Evolutionary conservation across 345 rosid genomes (phyloP).

Genomic region (Camelina sativa): DNA sequence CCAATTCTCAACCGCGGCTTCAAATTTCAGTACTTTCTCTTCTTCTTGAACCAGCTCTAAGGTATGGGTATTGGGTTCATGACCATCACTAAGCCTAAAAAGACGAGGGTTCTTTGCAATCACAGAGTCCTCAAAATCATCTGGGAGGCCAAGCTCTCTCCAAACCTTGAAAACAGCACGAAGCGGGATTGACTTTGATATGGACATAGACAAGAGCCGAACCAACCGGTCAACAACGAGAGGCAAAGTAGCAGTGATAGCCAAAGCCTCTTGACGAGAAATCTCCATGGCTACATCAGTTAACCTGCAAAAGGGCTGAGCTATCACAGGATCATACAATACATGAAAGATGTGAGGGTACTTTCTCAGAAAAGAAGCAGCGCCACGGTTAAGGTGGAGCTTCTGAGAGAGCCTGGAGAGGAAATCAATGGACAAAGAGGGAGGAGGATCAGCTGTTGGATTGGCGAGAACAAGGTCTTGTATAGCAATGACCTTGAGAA

Average conservation of each 20-base stretch:
- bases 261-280: constrained; percentile 62
- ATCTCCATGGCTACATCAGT: constrained; percentile 61
- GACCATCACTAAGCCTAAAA: constrained; percentile 59
- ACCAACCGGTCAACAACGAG: constrained; percentile 63
- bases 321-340: constrained; percentile 59
- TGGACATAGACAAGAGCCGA: constrained; percentile 68
- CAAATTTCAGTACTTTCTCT: constrained; percentile 39
- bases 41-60: constrained; percentile 60
- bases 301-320: constrained; percentile 66
- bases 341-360: constrained; percentile 81
- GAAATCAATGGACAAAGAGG: constrained; percentile 75
- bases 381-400: constrained; percentile 85
- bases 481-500: constrained; percentile 67
- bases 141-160: constrained; percentile 95
- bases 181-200: constrained; percentile 72
- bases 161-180: constrained; percentile 89
- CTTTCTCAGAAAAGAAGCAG: constrained; percentile 71
- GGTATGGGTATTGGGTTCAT: constrained; percentile 74
- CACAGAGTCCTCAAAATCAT: constrained; percentile 90
- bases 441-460: constrained; percentile 58
- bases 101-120: constrained; percentile 57
- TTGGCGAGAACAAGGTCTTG: constrained; percentile 82
- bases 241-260: constrained; percentile 52
- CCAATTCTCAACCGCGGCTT: constrained; percentile 82
- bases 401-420: constrained; percentile 81